Evolutionary conservation across 768 basidiomycete species (phyloP).

Genomic region (Butyriboletus loyo): DNA sequence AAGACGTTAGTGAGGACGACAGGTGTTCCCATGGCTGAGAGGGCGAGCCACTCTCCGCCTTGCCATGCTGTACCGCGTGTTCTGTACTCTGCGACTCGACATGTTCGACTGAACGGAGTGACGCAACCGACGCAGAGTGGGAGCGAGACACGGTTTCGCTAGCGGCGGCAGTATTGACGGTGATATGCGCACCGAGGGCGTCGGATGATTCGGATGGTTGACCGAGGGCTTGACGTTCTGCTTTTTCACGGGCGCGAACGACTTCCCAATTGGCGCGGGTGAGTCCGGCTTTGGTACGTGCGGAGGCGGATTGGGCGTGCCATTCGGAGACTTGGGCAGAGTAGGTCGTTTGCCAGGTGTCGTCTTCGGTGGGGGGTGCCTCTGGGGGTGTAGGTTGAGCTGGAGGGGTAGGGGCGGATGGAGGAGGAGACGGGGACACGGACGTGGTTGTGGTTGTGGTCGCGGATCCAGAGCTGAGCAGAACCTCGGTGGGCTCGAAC

Average conservation of each 20-base stretch:
- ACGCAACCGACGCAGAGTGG: conserved; percentile 18
- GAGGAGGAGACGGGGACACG: not conserved
- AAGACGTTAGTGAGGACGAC: conserved; percentile 53
- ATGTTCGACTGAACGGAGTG: conserved; percentile 17
- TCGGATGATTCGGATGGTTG: conserved; percentile 22
- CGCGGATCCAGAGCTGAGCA: conserved; percentile 5
- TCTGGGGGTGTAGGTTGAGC: not conserved
- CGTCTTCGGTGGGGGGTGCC: conserved; percentile 27
- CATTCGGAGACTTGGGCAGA: conserved; percentile 66
- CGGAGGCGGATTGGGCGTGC: conserved; percentile 69
- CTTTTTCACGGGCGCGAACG: conserved; percentile 43
- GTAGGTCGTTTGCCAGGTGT: conserved; percentile 65
- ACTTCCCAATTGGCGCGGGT: conserved; percentile 72
- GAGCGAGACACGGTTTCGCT: conserved; percentile 15
- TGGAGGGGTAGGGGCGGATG: not conserved
- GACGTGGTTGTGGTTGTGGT: conserved; percentile 4
- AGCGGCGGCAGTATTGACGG: conserved; percentile 17
- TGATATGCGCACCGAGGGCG: conserved; percentile 29
- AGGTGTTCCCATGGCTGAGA: conserved; percentile 77
- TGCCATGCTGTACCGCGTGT: conserved; percentile 2
- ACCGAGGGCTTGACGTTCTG: conserved; percentile 40
- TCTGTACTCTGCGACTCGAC: conserved; percentile 1
- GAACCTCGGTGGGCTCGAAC: conserved; percentile 25
- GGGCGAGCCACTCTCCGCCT: conserved; percentile 20
- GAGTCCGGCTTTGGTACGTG: conserved; percentile 71